Evolutionary conservation across 2,329 filamentous ascomycete genomes (phyloP).

Genomic region (Akanthomyces dipterigenus): DNA sequence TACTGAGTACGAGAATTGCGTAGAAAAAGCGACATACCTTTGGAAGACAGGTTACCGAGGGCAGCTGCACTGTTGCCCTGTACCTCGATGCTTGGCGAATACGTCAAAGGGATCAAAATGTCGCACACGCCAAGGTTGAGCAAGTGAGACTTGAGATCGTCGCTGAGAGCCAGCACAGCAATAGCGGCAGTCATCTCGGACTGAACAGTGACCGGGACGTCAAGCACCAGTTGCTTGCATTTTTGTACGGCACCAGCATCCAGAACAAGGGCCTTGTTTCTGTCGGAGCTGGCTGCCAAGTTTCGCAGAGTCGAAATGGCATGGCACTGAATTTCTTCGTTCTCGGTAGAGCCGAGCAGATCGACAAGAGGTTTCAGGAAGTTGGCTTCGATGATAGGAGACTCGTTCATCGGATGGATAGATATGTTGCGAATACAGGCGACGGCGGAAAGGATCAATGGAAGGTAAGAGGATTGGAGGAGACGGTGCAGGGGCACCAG

Average conservation of each 20-base stretch:
- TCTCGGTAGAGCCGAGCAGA: conserved; percentile 87
- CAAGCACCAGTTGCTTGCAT: conserved; percentile 92
- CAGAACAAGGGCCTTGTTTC: conserved; percentile 95
- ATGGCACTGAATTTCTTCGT: conserved; percentile 98
- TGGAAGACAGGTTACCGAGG: conserved; percentile 90
- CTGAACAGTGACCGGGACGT: conserved; percentile 89
- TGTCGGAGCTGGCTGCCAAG: conserved; percentile 89
- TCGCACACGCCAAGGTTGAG: conserved; percentile 92
- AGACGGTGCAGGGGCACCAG: conserved; percentile 80
- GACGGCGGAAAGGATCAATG: conserved; percentile 91
- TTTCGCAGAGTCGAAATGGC: conserved; percentile 96
- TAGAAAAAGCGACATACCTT: conserved; percentile 54
- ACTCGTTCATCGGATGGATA: conserved; percentile 95
- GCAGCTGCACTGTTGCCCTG: conserved; percentile 97
- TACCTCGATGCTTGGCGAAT: conserved; percentile 93
- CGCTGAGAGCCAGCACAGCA: conserved; percentile 88
- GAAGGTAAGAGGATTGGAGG: conserved; percentile 90
- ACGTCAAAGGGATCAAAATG: conserved; percentile 88
- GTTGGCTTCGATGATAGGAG: conserved; percentile 94
- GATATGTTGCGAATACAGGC: conserved; percentile 99
- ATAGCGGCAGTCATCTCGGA: conserved; percentile 99
- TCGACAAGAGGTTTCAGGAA: conserved; percentile 93
- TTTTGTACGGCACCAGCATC: conserved; percentile 97
- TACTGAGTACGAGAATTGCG: neutral
- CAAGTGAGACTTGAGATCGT: conserved; percentile 88